Conservation (phyloP, 257 asterid species). For the Gentiana dahurica region DNA sequence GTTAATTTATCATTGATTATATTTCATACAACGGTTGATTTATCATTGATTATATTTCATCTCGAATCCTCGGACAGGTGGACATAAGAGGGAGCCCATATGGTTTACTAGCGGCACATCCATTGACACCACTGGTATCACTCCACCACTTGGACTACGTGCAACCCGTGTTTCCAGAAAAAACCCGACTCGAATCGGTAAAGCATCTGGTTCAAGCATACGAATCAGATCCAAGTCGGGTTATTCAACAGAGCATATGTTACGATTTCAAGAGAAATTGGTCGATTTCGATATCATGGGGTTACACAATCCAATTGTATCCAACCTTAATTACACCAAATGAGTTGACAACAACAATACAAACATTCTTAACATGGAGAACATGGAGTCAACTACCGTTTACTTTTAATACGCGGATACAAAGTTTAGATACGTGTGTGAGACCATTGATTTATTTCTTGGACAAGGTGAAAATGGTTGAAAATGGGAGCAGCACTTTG, state of each 20-base stretch:
- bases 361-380: slow-evolving; percentile 65
- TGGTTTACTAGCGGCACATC: slow-evolving; percentile 81
- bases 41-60: background rate
- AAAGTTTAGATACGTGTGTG: slow-evolving; percentile 40
- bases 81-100: slow-evolving; percentile 61
- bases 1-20: too few species aligned
- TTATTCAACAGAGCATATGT: slow-evolving; percentile 55
- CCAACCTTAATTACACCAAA: slow-evolving; percentile 29
- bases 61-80: slow-evolving; percentile 15
- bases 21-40: too few species aligned
- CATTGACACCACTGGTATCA: slow-evolving; percentile 64
- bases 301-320: slow-evolving; percentile 54
- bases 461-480: slow-evolving; percentile 19
- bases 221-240: slow-evolving; percentile 44
- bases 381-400: slow-evolving; percentile 45
- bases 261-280: slow-evolving; percentile 45
- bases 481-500: slow-evolving; percentile 19
- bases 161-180: slow-evolving; percentile 40
- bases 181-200: slow-evolving; percentile 35
- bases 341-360: slow-evolving; percentile 52
- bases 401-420: slow-evolving; percentile 43
- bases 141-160: slow-evolving; percentile 71
- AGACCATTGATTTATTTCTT: slow-evolving; percentile 40
- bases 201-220: slow-evolving; percentile 37
- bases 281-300: slow-evolving; percentile 71